Conservation (phyloP, 805 yeast genomes). For the Kodamaea sagamina region DNA sequence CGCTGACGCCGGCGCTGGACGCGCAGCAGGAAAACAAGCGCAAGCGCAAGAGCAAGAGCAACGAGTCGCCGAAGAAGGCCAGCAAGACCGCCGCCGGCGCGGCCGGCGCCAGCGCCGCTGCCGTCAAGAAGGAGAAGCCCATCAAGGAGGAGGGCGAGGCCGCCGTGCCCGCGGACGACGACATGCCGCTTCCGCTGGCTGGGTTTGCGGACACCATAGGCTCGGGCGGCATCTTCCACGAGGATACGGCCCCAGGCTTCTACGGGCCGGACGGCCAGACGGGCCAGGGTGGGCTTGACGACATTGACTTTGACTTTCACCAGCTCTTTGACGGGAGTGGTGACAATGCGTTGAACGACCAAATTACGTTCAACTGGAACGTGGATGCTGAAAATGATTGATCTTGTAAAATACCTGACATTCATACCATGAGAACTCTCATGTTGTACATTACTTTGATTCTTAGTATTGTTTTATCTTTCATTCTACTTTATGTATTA, state of each 20-base stretch:
- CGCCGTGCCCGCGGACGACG: slow-evolving; percentile 19
- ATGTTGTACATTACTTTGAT: neutral
- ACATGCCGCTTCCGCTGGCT: slow-evolving; percentile 25
- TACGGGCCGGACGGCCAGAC: slow-evolving; percentile 20
- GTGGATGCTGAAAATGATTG: slow-evolving; percentile 30
- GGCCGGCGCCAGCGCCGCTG: slow-evolving; percentile 14
- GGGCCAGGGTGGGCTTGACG: slow-evolving; percentile 35
- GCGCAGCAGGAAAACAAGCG: slow-evolving; percentile 28
- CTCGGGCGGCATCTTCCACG: slow-evolving; percentile 36
- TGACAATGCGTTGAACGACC: slow-evolving; percentile 33
- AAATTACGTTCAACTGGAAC: slow-evolving; percentile 42
- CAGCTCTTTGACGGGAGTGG: slow-evolving; percentile 41
- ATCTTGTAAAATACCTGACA: neutral
- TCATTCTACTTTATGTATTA: slow-evolving; percentile 1
- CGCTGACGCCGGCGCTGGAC: slow-evolving; percentile 46
- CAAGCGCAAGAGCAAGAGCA: slow-evolving; percentile 29
- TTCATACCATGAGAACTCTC: neutral
- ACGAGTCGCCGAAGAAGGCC: slow-evolving; percentile 39
- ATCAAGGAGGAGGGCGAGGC: slow-evolving; percentile 25
- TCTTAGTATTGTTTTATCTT: neutral
- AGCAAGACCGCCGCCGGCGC: slow-evolving; percentile 15
- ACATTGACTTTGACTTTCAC: slow-evolving; percentile 46
- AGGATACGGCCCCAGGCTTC: slow-evolving; percentile 24
- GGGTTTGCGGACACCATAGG: slow-evolving; percentile 23
- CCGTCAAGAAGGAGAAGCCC: slow-evolving; percentile 26